Base-by-base conservation (phyloP, 331 rosid species). In the Telfairia occidentalis region DNA sequence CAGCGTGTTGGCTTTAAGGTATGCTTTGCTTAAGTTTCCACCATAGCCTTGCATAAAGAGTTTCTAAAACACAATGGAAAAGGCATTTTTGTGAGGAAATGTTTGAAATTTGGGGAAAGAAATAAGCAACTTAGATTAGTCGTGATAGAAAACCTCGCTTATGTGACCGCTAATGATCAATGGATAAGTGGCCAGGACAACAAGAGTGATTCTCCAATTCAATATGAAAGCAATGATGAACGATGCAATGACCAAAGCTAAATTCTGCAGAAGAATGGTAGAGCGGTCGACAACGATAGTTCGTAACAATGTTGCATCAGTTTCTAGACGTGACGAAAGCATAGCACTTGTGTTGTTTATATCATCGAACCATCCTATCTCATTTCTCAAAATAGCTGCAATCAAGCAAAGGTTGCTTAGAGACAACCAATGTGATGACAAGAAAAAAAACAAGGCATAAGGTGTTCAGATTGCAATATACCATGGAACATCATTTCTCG, bases 11-110 rank as follows among this genome's bases (percentile, higher is more conserved):
- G 97, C 97, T 83, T 87, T 94, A 58, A 91, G 89, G 84, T 94
- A 91, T 70, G 96, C 96, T 80, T 89, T 91, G 92, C 96, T 94
- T 89, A 94, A 87, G 91, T 94, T 94, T n/a, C 98, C 98, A 77
- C 97, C 97, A 61, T 86, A 94, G 63, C 98, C 98, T 88, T 91
- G 70, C 89, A 94, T 84, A 84, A 94, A 94, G 76, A 94, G 92
- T 86, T 87, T 94, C 98, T 94, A 91, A 73, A 80, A 82, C 67
- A 76, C 63, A 55, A 29, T 3, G 71, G 28, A 48, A 71, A 78
- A 37, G 23, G 43, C 9, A 9, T 46, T 32, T 66, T 43, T 29
- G 12, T 48, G 28, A 69, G 77, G 7, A 61, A 48, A 74, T 35
- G 53, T 59, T 21, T n/a, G 9, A 23, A 74, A 71, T 73, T 54